These are phyloP conservation scores for Alloascoidea hylecoeti DNA, from an alignment of 805 yeast genomes.

Conservation along the genomic window DNA sequence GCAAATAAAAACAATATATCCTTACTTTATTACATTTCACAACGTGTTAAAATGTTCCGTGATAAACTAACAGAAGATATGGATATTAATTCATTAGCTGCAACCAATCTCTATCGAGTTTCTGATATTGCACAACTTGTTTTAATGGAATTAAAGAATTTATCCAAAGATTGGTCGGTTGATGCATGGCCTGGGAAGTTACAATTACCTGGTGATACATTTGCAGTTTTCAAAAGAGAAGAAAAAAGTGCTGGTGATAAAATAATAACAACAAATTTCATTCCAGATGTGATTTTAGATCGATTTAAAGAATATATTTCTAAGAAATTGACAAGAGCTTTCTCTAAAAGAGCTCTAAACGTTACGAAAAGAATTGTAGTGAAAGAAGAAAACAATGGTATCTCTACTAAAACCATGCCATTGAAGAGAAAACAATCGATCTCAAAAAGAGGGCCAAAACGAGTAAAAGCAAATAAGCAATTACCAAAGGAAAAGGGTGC, in stretches of 20 bases:
- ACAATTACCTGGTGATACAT: constrained; percentile 56
- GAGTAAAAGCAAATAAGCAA: no score
- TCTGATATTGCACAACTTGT: constrained; percentile 64
- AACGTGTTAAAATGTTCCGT: constrained; percentile 64
- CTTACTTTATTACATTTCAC: constrained; percentile 59
- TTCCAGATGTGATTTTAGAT: constrained; percentile 31
- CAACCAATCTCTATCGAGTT: constrained; percentile 38
- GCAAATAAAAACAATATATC: constrained; percentile 58
- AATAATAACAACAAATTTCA: constrained; percentile 37
- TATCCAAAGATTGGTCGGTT: constrained; percentile 46
- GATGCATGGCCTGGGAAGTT: constrained; percentile 76
- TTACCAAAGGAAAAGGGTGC: background rate
- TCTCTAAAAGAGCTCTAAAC: no score
- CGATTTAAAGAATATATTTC: constrained; percentile 15
- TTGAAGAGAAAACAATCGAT: background rate
- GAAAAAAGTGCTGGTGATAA: constrained; percentile 34
- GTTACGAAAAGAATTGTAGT: background rate
- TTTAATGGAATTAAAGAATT: constrained; percentile 40
- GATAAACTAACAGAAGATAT: constrained; percentile 33
- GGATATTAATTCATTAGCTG: constrained; percentile 13
- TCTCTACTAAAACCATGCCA: background rate
- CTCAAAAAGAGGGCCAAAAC: no score
- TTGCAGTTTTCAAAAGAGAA: constrained; percentile 40
- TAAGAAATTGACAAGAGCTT: background rate
- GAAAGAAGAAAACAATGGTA: background rate